A percentile compares a stretch with the other conserved stretches of the same genome.
These are phyloP conservation scores for Suhomyces kunorum DNA, from an alignment of 1,139 yeast species.

Conservation along the genomic window DNA sequence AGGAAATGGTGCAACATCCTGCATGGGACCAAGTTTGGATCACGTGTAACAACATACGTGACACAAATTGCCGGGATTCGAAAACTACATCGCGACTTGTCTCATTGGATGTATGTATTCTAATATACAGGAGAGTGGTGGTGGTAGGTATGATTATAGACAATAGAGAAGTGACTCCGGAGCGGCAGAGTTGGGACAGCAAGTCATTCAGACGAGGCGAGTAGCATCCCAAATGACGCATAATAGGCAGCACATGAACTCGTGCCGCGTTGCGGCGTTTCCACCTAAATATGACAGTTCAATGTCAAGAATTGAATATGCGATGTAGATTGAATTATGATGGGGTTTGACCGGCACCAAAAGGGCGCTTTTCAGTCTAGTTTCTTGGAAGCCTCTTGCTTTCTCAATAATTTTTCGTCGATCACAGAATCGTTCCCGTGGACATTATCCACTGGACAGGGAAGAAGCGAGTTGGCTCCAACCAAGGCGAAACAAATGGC, in stretches of 20 bases:
- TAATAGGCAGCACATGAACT: no score
- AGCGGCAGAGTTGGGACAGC: no score
- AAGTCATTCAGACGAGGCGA: no score
- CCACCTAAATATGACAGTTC: neutral
- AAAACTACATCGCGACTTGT: neutral
- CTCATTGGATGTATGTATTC: slow-evolving; percentile 9
- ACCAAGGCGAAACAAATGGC: slow-evolving; percentile 70
- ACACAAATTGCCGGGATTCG: neutral
- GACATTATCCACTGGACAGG: slow-evolving; percentile 69
- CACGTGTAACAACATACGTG: no score
- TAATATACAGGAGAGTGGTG: slow-evolving; percentile 6
- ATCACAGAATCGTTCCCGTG: slow-evolving; percentile 46
- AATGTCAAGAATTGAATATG: slow-evolving; percentile 2
- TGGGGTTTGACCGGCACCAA: neutral
- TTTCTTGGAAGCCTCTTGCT: slow-evolving; percentile 11
- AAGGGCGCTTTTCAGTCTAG: neutral
- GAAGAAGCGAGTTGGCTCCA: slow-evolving; percentile 65
- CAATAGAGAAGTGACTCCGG: no score
- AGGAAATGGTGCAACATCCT: slow-evolving; percentile 7
- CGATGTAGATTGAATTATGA: neutral
- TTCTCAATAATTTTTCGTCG: slow-evolving; percentile 28
- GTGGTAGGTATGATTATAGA: no score
- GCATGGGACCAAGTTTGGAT: neutral
- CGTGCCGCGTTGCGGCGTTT: no score
- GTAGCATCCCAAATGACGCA: no score